These are phyloP conservation scores for Penicillium digitatum DNA, from an alignment of 2,329 filamentous ascomycete species.

Conservation along the genomic window DNA sequence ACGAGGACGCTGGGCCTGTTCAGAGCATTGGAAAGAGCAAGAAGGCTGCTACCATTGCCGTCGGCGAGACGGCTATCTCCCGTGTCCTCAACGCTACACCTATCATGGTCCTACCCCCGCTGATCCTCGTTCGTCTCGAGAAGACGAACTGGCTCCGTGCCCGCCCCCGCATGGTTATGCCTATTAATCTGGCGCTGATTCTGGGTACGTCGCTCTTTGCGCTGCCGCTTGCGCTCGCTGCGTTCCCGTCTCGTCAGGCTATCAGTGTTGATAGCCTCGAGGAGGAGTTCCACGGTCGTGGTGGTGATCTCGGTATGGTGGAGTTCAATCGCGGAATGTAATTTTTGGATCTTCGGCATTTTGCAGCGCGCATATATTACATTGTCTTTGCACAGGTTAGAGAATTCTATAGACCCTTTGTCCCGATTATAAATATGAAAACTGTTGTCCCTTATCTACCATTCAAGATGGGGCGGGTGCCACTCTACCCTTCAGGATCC, in stretches of 20 bases:
- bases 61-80: conserved; percentile 86
- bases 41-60: conserved; percentile 81
- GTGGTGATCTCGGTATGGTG: conserved; percentile 76
- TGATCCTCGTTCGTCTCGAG: conserved; percentile 81
- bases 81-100: conserved; percentile 91
- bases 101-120: conserved; percentile 92
- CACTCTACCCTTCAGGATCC: conserved; percentile 45
- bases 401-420: background rate
- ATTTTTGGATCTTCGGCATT: conserved; percentile 14
- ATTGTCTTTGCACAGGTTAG: conserved; percentile 1
- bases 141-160: conserved; percentile 74
- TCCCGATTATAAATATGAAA: background rate
- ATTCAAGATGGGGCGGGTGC: conserved; percentile 33
- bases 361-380: conserved; percentile 8
- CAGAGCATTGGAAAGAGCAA: conserved; percentile 78
- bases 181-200: conserved; percentile 83
- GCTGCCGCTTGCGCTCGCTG: conserved; percentile 80
- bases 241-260: conserved; percentile 86
- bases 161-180: conserved; percentile 71
- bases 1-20: conserved; percentile 53
- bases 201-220: conserved; percentile 82
- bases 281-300: conserved; percentile 77
- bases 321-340: conserved; percentile 95
- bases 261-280: conserved; percentile 74
- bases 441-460: background rate